Conservation (phyloP, 2,329 filamentous ascomycete genomes). For the Myriosclerotinia curreyana region DNA sequence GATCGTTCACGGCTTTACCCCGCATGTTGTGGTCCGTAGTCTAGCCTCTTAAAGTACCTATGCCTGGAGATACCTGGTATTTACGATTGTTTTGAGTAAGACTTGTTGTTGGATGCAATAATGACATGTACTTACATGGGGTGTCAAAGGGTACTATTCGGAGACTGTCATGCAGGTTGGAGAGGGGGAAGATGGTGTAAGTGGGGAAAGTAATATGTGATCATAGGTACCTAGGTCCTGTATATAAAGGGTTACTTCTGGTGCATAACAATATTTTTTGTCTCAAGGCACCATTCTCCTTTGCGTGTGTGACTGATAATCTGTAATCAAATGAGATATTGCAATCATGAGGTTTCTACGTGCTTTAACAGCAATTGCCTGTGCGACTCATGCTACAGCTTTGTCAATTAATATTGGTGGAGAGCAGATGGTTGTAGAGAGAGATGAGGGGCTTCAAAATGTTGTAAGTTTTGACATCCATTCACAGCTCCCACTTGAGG, state of each 20-base stretch:
- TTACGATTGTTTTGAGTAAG: background rate
- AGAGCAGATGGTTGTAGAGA: constrained; percentile 48
- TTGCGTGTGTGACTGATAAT: background rate
- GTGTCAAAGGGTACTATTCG: background rate
- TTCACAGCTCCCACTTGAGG: background rate
- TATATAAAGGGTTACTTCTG: constrained; percentile 12
- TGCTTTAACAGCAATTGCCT: constrained; percentile 38
- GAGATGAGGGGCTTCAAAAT: constrained; percentile 52
- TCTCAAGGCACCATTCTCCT: background rate
- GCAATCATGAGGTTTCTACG: constrained; percentile 42
- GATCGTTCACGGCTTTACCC: constrained; percentile 9
- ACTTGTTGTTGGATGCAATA: background rate
- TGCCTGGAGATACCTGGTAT: constrained; percentile 1
- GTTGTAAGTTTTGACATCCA: constrained; percentile 45
- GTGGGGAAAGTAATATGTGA: background rate
- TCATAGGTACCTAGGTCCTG: background rate
- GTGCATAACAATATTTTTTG: background rate
- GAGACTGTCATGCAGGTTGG: background rate
- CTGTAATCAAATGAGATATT: constrained; percentile 15
- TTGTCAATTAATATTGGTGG: constrained; percentile 47
- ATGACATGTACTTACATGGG: background rate
- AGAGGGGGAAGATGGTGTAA: constrained; percentile 2
- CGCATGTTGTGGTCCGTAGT: constrained; percentile 13
- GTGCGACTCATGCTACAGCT: constrained; percentile 47
- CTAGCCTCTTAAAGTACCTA: background rate